Conservation (phyloP, 768 basidiomycete species). For the Lactarius sp. region DNA sequence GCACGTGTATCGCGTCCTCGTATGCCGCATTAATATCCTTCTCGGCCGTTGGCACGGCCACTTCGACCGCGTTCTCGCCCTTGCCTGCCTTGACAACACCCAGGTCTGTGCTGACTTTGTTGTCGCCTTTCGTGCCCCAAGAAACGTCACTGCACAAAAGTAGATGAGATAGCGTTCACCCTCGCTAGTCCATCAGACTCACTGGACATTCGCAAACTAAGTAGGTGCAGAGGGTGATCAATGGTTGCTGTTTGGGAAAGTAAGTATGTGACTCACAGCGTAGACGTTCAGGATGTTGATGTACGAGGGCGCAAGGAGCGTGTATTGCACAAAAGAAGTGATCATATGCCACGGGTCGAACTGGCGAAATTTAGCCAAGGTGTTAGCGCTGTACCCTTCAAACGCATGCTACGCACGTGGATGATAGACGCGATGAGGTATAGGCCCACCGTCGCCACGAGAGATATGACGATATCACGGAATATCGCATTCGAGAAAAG, state of each 20-base stretch:
- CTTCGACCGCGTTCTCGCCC: slow-evolving; percentile 81
- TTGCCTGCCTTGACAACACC: slow-evolving; percentile 68
- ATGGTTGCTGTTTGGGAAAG: not conserved
- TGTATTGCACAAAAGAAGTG: slow-evolving; percentile 90
- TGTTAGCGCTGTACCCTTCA: slow-evolving; percentile 4
- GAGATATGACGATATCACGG: slow-evolving; percentile 79
- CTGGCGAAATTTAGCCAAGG: slow-evolving; percentile 33
- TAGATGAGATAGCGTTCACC: slow-evolving; percentile 4
- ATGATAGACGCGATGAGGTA: slow-evolving; percentile 80
- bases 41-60: slow-evolving; percentile 77
- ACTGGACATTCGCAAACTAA: slow-evolving; percentile 80
- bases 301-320: slow-evolving; percentile 89
- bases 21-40: slow-evolving; percentile 88
- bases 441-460: slow-evolving; percentile 84
- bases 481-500: slow-evolving; percentile 79
- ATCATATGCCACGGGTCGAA: slow-evolving; percentile 99
- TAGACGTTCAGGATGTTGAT: slow-evolving; percentile 93
- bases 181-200: slow-evolving; percentile 20
- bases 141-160: slow-evolving; percentile 63
- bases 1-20: slow-evolving; percentile 82
- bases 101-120: slow-evolving; percentile 78
- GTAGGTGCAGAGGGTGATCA: not conserved
- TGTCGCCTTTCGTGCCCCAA: slow-evolving; percentile 96
- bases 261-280: slow-evolving; percentile 43
- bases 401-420: slow-evolving; percentile 56